Base-by-base conservation (phyloP, 495 filamentous ascomycete species). In the Penicillium coffeae region DNA sequence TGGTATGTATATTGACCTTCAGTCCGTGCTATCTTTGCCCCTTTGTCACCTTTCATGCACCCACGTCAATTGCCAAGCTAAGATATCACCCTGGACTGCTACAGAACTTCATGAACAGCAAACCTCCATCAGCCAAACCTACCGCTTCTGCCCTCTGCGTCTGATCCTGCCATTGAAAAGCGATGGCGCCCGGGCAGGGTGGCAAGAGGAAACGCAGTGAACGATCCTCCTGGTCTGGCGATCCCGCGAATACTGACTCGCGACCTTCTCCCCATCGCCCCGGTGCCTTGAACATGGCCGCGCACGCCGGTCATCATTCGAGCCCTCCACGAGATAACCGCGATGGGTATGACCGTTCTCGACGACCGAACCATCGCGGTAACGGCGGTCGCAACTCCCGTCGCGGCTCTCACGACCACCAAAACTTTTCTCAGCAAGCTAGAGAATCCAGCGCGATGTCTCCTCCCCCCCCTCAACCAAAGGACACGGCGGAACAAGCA, bases 251-350 rank as follows among this genome's bases (percentile, higher is more conserved):
- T 32, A 71, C 80, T 56, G 77, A 82, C 36, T 59, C 64, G 46
- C 73, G 83, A 52, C 81, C 82, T 42, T 85, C 83, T 46, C 82
- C 83, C 43, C 80, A 87, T 69, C 76, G 81, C 32, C 83, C 83
- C 33, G 74, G 78, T 41, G 77, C 77, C 43, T 58, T 83, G 51
- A 69, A 71, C 55, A 73, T 83, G 59, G 83, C 79, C 44, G 79
- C 83, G 56, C 74, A 82, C 38, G 69, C 36, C 22, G 21, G 22
- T 15, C 46, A 74, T 43, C 77, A 73, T 39, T 50, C 55, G 20
- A 61, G 55, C 42, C 61, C 64, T 19, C 49, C 62, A 33, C 68
- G 67, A 44, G 75, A 77, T 13, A 62, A 66, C 7, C 62, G 70
- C 52, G 70, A 78, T 33, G 46, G 68, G 46, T 73, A 76, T 16